Evolutionary conservation across 83 land plant genomes (phyloP), one percentile per base, ranked within the genome.

Genomic region (Thuja plicata): DNA sequence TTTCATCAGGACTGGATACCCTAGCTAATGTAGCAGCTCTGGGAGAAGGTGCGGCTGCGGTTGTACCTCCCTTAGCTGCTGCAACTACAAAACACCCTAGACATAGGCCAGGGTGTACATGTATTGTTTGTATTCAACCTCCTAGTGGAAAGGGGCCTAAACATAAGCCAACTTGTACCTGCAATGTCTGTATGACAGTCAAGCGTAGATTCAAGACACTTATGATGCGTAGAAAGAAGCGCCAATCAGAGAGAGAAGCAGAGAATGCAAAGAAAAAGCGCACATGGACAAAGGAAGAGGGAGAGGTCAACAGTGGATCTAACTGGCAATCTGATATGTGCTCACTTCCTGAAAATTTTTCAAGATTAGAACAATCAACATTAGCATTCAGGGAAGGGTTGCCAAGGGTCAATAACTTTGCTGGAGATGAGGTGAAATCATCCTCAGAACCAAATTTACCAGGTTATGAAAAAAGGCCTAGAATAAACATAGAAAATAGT

Each of bases 91-190:
- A 89, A 89, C 97, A 96, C 55, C 96, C 97, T 21, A 92, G 96
- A 24, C 97, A 96, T 87, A 90, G 95, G 43, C 92, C 94, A 62
- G 96, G 96, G 30, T 96, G 96, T 84, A 90, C 93, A n/a, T 96
- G 97, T 91, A 96, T 96, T 86, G 95, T 96, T 27, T 96, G 97
- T 89, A 94, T 96, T 70, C 97, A 96, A 86, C 95, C 97, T 45
- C 96, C 97, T 34, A 95, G 95, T 91, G 96, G 97, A 15, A 95
- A 96, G 88, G 96, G 95, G 54, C 95, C 93, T 10, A 95, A 94
- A 89, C 95, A 95, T 91, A 92, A 92, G 87, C 92, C 90, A 45
- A 86, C 91, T 19, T 96, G 97, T 83, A 87, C 90, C 10, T 95
- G 95, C 71, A 91, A 92, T 86, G 94, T 95, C 74, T 96, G 94